phyloP scores from a whole-genome alignment of 345 rosid genomes.

The Populus deltoides region DNA sequence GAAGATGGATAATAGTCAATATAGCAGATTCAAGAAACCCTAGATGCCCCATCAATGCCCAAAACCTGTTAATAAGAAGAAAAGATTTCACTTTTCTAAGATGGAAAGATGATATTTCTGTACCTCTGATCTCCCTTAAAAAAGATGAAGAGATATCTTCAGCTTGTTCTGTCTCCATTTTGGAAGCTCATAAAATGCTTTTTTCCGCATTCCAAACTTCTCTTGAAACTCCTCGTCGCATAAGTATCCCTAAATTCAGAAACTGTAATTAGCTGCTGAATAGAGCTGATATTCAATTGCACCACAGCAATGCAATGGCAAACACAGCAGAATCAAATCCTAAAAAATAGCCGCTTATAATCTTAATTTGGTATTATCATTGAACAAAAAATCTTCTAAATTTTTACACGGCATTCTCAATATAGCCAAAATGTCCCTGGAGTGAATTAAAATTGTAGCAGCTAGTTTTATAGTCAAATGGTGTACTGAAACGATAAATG shows the following conservation, averaged over 20 bases:
- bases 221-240: constrained; percentile 53
- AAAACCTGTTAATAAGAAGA: neutral
- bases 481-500: neutral
- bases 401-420: no score
- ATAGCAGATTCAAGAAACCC: neutral
- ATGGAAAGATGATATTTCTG: neutral
- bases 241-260: constrained; percentile 47
- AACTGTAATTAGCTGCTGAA: neutral
- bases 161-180: constrained; percentile 78
- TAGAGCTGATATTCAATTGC: neutral
- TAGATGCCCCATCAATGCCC: neutral
- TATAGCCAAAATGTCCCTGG: no score
- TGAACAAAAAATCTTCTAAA: no score
- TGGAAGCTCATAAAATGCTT: constrained; percentile 51
- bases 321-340: no score
- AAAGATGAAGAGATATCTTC: constrained; percentile 56
- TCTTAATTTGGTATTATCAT: no score
- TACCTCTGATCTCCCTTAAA: constrained; percentile 24
- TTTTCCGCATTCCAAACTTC: constrained; percentile 45
- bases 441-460: neutral
- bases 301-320: no score
- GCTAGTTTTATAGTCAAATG: neutral
- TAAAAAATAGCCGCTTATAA: neutral
- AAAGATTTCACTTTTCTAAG: neutral
- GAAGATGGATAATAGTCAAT: no score